Evolutionary conservation across 176 grass and related monocot genomes (phyloP).

Genomic region (Bolboschoenus planiculmis): DNA sequence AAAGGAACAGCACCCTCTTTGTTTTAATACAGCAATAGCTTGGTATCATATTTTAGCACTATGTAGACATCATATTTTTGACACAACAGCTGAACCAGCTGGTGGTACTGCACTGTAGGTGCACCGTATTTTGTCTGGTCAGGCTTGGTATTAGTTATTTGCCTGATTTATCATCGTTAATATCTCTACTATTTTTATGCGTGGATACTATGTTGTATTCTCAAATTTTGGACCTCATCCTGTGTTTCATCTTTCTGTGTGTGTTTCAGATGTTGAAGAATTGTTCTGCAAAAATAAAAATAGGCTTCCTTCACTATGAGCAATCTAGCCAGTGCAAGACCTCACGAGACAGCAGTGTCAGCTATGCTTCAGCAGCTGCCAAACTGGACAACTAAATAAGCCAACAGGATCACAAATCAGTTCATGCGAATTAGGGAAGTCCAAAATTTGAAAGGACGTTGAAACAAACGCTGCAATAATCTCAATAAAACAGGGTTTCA

Average conservation of each 20-base stretch:
- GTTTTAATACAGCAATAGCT: not conserved
- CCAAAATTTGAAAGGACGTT: not conserved
- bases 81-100: not conserved
- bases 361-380: constrained; percentile 71
- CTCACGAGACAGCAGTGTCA: constrained; percentile 70
- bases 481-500: not conserved
- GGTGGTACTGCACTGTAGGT: not conserved
- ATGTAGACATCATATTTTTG: not conserved
- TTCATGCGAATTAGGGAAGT: not conserved
- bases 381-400: constrained; percentile 41
- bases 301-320: constrained; percentile 78
- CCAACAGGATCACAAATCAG: not conserved
- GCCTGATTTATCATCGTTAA: not conserved
- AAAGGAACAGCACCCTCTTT: not conserved
- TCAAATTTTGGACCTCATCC: not conserved
- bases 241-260: not conserved
- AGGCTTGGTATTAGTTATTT: not conserved
- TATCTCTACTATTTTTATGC: not conserved
- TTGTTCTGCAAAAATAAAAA: constrained; percentile 56
- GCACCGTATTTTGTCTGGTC: not conserved
- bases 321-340: constrained; percentile 90
- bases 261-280: constrained; percentile 57
- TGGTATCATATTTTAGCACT: not conserved
- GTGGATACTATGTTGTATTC: not conserved
- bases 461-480: not conserved